Evolutionary conservation across 257 asterid species (phyloP), one percentile per base, ranked within the genome.

Genomic region (Phtheirospermum japonicum): DNA sequence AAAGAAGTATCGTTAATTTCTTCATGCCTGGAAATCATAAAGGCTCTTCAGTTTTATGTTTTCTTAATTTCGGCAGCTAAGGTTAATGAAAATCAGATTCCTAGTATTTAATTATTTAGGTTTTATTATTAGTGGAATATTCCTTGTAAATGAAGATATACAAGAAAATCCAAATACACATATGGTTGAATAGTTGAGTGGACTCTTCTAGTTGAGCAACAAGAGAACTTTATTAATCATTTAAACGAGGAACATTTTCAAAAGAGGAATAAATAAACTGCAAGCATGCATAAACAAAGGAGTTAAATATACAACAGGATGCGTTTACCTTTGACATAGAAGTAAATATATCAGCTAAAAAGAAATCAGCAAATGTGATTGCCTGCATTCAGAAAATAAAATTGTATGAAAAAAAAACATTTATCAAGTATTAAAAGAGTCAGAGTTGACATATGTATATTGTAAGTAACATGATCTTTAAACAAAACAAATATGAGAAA

Each of bases 271-370:
- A 58, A 7, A 75, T 49, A 58, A 48, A 31, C 34, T 45, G 31
- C 68, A n/a, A n/a, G n/a, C n/a, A n/a, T n/a, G 52, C 17, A 78
- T 19, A 16, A 23, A 69, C 33, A 57, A 59, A 54, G 50, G 63
- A 46, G 46, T 45, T 1, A 59, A 7, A 48, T 43, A 58, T 10
- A 76, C 56, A 57, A 57, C 30, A 64, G 34, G 61, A 63, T 68
- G 68, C 82, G 66, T 76, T 23, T 23, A 92, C 99, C 99, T 92
- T 92, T 45, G 99, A 89, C 99, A 92, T 92, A 28, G 99, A 92
- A 63, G 99, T 92, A 40, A 89, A 78, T 76, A 89, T 89, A 82
- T 92, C 97, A 16, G 97, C 99, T 78, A 92, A 64, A 75, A 92
- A 89, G 82, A 92, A 92, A 71, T 92, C 99, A 62, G 96, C 77